A percentile compares a stretch with the other conserved stretches of the same genome.
phyloP scores from a whole-genome alignment of 176 grass and related monocot genomes.

The Musa acuminata region DNA sequence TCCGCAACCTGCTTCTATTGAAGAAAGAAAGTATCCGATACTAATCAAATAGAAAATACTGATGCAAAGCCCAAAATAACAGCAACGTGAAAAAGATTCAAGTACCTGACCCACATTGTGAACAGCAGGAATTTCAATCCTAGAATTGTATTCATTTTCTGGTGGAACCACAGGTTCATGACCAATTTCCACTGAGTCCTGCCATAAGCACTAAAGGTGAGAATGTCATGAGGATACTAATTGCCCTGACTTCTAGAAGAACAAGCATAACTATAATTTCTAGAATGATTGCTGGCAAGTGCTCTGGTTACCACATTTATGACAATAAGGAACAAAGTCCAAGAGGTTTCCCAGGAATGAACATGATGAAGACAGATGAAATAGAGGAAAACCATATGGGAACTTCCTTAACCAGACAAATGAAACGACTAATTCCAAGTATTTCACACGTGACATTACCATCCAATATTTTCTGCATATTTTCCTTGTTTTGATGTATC shows the following conservation, averaged over 20 bases:
- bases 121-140: slow-evolving; percentile 17
- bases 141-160: slow-evolving; percentile 21
- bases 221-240: neutral
- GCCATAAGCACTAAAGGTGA: neutral
- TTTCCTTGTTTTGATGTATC: no score
- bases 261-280: neutral
- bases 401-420: neutral
- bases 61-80: no score
- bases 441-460: no score
- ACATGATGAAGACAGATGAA: neutral
- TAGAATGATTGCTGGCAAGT: neutral
- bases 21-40: neutral
- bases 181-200: neutral
- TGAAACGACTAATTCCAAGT: neutral
- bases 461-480: no score
- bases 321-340: neutral
- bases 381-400: neutral
- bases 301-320: neutral
- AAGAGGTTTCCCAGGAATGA: neutral
- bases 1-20: slow-evolving; percentile 26
- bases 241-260: neutral
- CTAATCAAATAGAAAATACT: neutral
- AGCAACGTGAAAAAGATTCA: neutral
- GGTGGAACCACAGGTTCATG: neutral
- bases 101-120: neutral